These are phyloP conservation scores for Candida loeiensis DNA, from an alignment of 805 yeast genomes.

Conservation along the genomic window DNA sequence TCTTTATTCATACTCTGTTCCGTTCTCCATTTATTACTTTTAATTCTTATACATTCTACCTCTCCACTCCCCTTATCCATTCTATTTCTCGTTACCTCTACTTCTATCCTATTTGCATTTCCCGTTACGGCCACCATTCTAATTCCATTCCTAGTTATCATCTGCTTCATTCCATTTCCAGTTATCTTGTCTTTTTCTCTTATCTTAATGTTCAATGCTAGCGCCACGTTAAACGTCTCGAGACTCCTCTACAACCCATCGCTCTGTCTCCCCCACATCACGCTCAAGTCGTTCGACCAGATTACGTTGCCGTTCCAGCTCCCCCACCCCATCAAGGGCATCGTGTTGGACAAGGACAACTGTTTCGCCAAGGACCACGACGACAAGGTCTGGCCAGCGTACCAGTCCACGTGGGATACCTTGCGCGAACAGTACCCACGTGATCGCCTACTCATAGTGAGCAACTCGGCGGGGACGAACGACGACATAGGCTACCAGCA, in stretches of 20 bases:
- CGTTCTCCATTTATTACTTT: no score
- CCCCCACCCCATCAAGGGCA: slow-evolving; percentile 52
- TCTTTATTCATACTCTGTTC: no score
- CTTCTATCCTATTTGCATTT: no score
- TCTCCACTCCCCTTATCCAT: no score
- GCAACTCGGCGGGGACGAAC: slow-evolving; percentile 89
- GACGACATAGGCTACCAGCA: slow-evolving; percentile 61
- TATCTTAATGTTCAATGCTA: slow-evolving; percentile 51
- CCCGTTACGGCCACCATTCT: no score
- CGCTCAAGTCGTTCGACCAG: slow-evolving; percentile 54
- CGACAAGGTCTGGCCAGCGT: slow-evolving; percentile 75
- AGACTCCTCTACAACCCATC: slow-evolving; percentile 59
- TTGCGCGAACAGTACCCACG: slow-evolving; percentile 57
- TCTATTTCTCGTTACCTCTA: no score
- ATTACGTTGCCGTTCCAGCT: slow-evolving; percentile 51
- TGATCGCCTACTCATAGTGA: slow-evolving; percentile 67
- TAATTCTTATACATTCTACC: no score
- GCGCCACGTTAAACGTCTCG: slow-evolving; percentile 71
- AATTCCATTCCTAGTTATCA: no score
- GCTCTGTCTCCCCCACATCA: slow-evolving; percentile 64
- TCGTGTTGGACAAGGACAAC: slow-evolving; percentile 91
- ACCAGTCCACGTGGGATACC: slow-evolving; percentile 51
- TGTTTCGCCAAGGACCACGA: slow-evolving; percentile 86
- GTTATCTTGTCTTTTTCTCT: neutral
- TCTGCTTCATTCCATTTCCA: no score